A percentile compares a stretch with the other conserved stretches of the same genome.
phyloP scores from a whole-genome alignment of 768 basidiomycete genomes.

The Kwoniella europaea region DNA sequence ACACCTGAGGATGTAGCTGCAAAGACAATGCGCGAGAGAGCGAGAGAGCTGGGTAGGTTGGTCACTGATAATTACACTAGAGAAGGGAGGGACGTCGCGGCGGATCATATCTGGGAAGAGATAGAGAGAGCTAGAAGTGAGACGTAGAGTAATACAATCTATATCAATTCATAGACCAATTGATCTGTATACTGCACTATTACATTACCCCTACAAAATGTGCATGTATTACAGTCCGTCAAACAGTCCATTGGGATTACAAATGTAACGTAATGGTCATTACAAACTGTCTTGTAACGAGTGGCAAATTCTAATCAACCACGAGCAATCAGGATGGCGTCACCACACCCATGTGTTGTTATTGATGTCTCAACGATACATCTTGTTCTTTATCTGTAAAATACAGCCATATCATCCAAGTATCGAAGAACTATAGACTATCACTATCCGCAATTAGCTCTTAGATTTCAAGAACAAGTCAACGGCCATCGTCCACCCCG shows the following conservation, averaged over 20 bases:
- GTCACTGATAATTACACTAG: slow-evolving; percentile 2
- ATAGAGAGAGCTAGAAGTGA: not conserved
- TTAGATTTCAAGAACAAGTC: too few relatives aligned
- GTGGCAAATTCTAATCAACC: not conserved
- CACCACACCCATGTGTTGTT: slow-evolving; percentile 10
- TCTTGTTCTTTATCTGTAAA: not conserved
- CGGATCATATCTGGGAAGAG: slow-evolving; percentile 21
- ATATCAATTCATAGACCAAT: not conserved
- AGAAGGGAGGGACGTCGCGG: slow-evolving; percentile 22
- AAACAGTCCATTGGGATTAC: not conserved
- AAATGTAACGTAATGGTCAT: not conserved
- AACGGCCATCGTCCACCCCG: too few relatives aligned
- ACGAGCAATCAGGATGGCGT: slow-evolving; percentile 11
- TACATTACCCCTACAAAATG: too few relatives aligned
- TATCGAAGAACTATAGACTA: not conserved
- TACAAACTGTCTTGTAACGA: slow-evolving; percentile 4
- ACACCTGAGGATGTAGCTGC: slow-evolving; percentile 11
- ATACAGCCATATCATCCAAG: not conserved
- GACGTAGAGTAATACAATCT: not conserved
- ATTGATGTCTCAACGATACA: not conserved
- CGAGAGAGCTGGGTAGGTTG: slow-evolving; percentile 15
- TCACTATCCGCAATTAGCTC: too few relatives aligned
- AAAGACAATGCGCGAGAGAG: slow-evolving; percentile 1
- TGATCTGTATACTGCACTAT: not conserved
- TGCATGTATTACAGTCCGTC: too few relatives aligned